These are phyloP conservation scores for Turnera subulata DNA, from an alignment of 345 rosid species.

Conservation along the genomic window DNA sequence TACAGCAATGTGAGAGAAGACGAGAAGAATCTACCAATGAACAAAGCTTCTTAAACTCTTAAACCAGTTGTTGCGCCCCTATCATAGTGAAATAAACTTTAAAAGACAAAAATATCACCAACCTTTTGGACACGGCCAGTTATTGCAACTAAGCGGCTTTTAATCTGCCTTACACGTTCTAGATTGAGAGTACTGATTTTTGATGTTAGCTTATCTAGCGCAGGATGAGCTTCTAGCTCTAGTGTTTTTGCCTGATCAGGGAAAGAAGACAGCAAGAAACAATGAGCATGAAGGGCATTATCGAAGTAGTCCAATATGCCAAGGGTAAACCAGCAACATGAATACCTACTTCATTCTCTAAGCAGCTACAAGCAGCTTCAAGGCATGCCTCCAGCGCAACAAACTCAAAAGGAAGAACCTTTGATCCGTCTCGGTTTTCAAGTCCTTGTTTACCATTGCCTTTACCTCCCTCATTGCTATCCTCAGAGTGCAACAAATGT, in stretches of 20 bases:
- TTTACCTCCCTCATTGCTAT: slow-evolving; percentile 35
- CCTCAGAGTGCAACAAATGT: slow-evolving; percentile 28
- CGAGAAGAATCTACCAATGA: too few species aligned
- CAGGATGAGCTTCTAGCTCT: slow-evolving; percentile 68
- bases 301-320: neutral
- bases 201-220: slow-evolving; percentile 66
- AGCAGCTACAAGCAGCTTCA: slow-evolving; percentile 68
- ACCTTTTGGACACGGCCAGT: slow-evolving; percentile 77
- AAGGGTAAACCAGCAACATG: neutral
- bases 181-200: slow-evolving; percentile 70
- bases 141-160: slow-evolving; percentile 65
- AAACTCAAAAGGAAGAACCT: slow-evolving; percentile 63
- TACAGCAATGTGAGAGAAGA: neutral
- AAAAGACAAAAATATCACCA: slow-evolving; percentile 1
- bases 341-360: slow-evolving; percentile 50
- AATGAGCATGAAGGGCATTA: neutral
- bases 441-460: slow-evolving; percentile 51
- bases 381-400: slow-evolving; percentile 69
- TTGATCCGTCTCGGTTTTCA: slow-evolving; percentile 55
- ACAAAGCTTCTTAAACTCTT: too few species aligned
- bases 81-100: neutral
- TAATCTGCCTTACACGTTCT: slow-evolving; percentile 65
- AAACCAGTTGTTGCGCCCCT: too few species aligned
- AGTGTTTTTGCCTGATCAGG: slow-evolving; percentile 47
- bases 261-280: slow-evolving; percentile 6